Conservation (phyloP, 139 green algal genomes). For the Dunaliella sp. region DNA sequence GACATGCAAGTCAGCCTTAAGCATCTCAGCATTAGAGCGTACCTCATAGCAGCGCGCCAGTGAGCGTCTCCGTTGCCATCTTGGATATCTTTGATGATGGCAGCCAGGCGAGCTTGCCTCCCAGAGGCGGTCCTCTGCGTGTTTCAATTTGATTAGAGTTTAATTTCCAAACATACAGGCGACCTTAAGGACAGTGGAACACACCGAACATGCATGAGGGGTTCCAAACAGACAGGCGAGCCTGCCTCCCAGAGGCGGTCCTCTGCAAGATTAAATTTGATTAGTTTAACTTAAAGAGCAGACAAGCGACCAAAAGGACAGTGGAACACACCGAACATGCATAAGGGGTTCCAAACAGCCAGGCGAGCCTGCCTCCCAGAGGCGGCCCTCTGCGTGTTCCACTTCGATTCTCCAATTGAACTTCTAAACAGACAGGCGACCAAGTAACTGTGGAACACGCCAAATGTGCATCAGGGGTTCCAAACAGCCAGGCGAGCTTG, state of each 20-base stretch:
- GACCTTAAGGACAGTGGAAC: not conserved
- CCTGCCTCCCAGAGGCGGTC: slow-evolving; percentile 14
- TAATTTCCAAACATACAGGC: too few relatives aligned
- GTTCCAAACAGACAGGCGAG: slow-evolving; percentile 18
- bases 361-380: slow-evolving; percentile 25
- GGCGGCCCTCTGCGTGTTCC: slow-evolving; percentile 12
- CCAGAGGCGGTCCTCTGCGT: slow-evolving; percentile 18
- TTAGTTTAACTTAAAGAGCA: not conserved
- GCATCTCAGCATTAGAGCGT: too few relatives aligned
- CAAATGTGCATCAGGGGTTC: not conserved
- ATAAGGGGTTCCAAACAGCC: not conserved
- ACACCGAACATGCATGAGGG: not conserved
- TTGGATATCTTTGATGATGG: slow-evolving; percentile 38
- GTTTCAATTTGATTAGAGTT: not conserved
- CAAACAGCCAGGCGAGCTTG: slow-evolving; percentile 21
- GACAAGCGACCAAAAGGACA: not conserved
- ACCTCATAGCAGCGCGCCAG: slow-evolving; percentile 47
- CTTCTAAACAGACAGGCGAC: too few relatives aligned
- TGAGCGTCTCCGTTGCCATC: slow-evolving; percentile 35
- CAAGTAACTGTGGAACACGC: not conserved
- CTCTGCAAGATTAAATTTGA: slow-evolving; percentile 15
- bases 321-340: not conserved
- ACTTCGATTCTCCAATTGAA: not conserved
- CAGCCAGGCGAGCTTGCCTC: slow-evolving; percentile 25
- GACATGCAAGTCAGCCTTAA: too few relatives aligned